Conservation (phyloP, 176 grass and related monocot genomes). For the Raddia distichophylla region DNA sequence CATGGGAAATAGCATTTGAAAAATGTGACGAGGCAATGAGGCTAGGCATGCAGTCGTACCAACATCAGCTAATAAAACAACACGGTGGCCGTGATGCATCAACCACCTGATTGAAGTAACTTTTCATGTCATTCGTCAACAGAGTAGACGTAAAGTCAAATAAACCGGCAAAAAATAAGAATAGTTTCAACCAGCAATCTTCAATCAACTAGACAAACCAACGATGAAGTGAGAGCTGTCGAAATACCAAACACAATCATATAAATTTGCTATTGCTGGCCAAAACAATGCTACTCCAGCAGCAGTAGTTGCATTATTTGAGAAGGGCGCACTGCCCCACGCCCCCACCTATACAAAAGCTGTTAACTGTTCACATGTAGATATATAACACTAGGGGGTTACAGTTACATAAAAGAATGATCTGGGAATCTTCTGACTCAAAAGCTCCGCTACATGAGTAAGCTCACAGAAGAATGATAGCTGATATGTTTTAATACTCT, state of each 20-base stretch:
- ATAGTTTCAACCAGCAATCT: conserved; percentile 18
- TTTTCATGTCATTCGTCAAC: neutral
- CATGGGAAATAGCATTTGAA: conserved; percentile 17
- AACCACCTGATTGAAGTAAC: conserved; percentile 42
- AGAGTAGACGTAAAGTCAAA: conserved; percentile 19
- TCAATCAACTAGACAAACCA: neutral
- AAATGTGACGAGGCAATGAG: conserved; percentile 24
- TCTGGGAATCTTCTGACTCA: conserved; percentile 6
- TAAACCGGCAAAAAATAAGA: conserved; percentile 31
- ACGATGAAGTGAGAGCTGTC: conserved; percentile 4
- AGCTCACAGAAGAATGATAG: conserved; percentile 6
- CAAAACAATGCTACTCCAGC: conserved; percentile 24
- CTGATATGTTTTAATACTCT: neutral
- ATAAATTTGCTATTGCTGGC: conserved; percentile 7
- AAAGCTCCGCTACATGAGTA: conserved; percentile 36
- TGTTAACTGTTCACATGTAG: neutral
- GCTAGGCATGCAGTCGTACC: neutral
- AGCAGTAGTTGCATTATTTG: conserved; percentile 13
- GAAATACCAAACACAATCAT: conserved; percentile 22
- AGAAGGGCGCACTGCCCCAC: neutral
- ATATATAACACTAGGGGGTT: neutral
- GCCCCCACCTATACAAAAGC: neutral
- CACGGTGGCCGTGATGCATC: conserved; percentile 25
- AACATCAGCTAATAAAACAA: conserved; percentile 36
- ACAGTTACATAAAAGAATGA: neutral